Percentiles rank a stretch among this genome's conserved stretches.
Conservation (phyloP, 2,329 filamentous ascomycete species). For the Rutstroemia sp. region DNA sequence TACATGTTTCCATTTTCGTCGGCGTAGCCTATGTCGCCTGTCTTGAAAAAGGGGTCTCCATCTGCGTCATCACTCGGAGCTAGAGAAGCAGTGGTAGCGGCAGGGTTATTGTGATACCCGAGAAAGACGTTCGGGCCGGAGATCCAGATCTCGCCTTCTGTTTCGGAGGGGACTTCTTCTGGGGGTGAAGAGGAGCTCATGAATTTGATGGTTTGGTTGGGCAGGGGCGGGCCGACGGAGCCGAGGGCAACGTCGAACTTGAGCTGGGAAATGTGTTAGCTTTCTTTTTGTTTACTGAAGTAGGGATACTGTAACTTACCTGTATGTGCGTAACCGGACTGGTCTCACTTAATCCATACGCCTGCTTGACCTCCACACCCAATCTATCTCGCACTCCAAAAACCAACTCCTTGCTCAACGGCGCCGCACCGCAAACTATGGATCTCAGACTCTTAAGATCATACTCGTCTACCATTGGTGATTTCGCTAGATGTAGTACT, state of each 20-base stretch:
- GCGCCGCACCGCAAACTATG: constrained; percentile 47
- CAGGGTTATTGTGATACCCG: constrained; percentile 48
- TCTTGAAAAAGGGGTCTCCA: constrained; percentile 52
- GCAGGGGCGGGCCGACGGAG: constrained; percentile 3
- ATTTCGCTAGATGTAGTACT: constrained; percentile 50
- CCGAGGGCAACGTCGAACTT: constrained; percentile 7
- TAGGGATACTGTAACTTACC: background rate
- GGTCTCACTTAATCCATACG: constrained; percentile 82
- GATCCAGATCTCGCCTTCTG: constrained; percentile 63
- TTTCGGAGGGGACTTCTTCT: constrained; percentile 35
- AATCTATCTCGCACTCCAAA: background rate
- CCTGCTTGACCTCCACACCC: constrained; percentile 43
- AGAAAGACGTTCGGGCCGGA: constrained; percentile 55
- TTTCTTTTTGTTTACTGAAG: background rate
- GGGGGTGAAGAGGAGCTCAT: background rate
- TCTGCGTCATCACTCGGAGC: constrained; percentile 52
- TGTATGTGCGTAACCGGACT: constrained; percentile 66
- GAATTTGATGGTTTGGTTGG: constrained; percentile 10
- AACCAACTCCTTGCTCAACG: constrained; percentile 27
- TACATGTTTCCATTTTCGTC: constrained; percentile 72
- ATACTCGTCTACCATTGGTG: constrained; percentile 42
- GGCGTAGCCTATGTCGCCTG: constrained; percentile 73
- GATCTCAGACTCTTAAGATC: constrained; percentile 43
- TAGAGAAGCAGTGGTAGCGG: constrained; percentile 49
- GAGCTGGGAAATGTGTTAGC: background rate